phyloP scores from a whole-genome alignment of 2,329 filamentous ascomycete species.

The Fusarium sulawesiense region DNA sequence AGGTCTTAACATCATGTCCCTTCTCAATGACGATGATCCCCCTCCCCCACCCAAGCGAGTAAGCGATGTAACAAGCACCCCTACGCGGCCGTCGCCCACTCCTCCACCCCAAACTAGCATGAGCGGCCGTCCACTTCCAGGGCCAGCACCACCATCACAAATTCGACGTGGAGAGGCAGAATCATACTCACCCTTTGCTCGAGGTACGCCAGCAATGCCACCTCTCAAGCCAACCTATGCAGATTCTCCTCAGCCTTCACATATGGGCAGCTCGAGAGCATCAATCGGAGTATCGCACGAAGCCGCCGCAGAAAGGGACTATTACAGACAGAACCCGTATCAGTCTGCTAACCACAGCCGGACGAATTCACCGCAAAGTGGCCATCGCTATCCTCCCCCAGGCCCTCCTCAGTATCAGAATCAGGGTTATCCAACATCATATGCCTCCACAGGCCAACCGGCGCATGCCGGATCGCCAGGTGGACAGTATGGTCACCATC shows the following conservation, averaged over 20 bases:
- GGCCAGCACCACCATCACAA: conserved; percentile 54
- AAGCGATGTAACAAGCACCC: conserved; percentile 57
- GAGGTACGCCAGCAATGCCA: conserved; percentile 62
- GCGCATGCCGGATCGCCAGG: conserved; percentile 62
- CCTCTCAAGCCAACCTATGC: conserved; percentile 65
- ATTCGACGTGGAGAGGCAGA: conserved; percentile 62
- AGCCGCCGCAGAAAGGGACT: conserved; percentile 58
- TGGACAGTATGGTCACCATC: conserved; percentile 65
- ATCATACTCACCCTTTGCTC: conserved; percentile 59
- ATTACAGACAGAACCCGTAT: conserved; percentile 58
- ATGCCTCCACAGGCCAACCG: conserved; percentile 52
- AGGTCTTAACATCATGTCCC: conserved; percentile 71
- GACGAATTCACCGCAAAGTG: conserved; percentile 60
- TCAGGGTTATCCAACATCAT: conserved; percentile 59
- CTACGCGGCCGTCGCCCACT: conserved; percentile 59
- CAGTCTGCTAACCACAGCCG: conserved; percentile 51
- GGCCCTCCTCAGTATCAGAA: conserved; percentile 57
- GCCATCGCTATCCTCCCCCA: conserved; percentile 60
- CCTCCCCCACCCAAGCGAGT: conserved; percentile 64
- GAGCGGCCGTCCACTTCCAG: conserved; percentile 55
- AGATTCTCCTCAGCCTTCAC: conserved; percentile 63
- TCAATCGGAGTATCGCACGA: conserved; percentile 56
- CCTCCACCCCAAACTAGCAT: conserved; percentile 60
- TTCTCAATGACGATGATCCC: conserved; percentile 72
- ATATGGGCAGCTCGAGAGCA: conserved; percentile 58